Evolutionary conservation across 1,284 basidiomycete species (phyloP), one percentile per base, ranked within the genome.

Genomic region (Microbotryum lychnidis-dioicae): DNA sequence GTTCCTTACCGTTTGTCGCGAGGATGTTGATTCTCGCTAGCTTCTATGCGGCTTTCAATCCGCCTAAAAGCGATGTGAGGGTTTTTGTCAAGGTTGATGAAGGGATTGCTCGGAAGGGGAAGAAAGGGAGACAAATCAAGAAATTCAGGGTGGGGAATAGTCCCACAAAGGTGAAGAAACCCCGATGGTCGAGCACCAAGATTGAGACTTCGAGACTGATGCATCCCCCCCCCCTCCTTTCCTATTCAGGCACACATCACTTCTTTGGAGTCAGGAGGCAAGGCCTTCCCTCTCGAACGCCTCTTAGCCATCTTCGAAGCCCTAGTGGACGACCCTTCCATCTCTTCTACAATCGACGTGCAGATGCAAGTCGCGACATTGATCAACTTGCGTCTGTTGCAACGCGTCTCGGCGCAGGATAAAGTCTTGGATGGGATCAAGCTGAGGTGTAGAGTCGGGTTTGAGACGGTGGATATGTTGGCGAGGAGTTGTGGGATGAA

Each of bases 41-140:
- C 18, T 65, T 56, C 51, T 65, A 62, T 21, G 68, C 68, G 3
- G 60, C 57, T 8, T 58, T 60, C 61, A 67, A 69, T 48, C 60
- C 65, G 33, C 56, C 62, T 2, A 69, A 67, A 57, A 61, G 58
- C 21, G 68, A 69, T 25, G 68, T 69, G 18, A 50, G 56, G n/a
- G 57, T 56, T 54, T 69, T 69, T 47, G 68, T 69, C 25, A 57
- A 54, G 21, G 56, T 65, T 2, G 63, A 69, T 23, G 65, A 67
- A 23, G 62, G 56, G 0, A 54, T 62, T 4, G 63, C 63, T 25
- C 44, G 51, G 25, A 63, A 61, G 58, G 65, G 65, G 6, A 65
- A 59, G 50, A 62, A 62, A 50, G 51, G 25, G 31, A 61, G 57
- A 50, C 27, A 23, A 18, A 50, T 50, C 7, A 50, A 23, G 29